Conservation (phyloP, 1,284 basidiomycete genomes). For the Ganoderma multipileum region DNA sequence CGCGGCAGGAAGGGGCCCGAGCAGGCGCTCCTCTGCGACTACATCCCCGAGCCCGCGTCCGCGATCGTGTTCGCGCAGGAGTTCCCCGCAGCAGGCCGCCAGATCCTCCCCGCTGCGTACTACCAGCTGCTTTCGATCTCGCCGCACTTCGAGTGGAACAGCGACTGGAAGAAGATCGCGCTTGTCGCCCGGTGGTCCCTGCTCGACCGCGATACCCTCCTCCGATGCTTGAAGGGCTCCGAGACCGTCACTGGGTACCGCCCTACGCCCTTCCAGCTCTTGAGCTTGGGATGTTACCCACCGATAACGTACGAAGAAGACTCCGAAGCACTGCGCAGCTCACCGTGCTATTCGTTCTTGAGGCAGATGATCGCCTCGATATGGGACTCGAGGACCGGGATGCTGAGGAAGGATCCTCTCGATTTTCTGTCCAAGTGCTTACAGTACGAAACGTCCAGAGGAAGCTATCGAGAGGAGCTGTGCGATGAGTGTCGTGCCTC, state of each 20-base stretch:
- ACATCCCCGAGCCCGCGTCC: neutral
- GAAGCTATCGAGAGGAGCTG: neutral
- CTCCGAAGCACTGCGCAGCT: neutral
- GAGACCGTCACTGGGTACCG: neutral
- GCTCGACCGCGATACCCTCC: neutral
- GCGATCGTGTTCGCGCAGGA: neutral
- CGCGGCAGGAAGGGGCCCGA: neutral
- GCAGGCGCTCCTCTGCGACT: neutral
- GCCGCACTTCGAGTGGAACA: neutral
- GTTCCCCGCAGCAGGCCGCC: neutral
- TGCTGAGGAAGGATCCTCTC: neutral
- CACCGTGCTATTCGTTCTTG: neutral
- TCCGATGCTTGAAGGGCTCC: neutral
- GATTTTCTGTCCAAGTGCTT: neutral
- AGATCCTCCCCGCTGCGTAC: constrained; percentile 1
- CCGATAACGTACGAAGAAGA: neutral
- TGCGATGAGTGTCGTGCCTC: neutral
- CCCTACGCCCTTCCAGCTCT: neutral
- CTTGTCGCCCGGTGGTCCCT: neutral
- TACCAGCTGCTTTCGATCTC: neutral
- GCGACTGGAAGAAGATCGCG: constrained; percentile 1
- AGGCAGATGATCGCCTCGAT: neutral
- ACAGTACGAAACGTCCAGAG: neutral
- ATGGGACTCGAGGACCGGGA: neutral
- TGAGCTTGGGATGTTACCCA: neutral